A percentile compares a stretch with the other conserved stretches of the same genome.
These are phyloP conservation scores for Lotus japonicus DNA, from an alignment of 306 rosid species.

Conservation along the genomic window DNA sequence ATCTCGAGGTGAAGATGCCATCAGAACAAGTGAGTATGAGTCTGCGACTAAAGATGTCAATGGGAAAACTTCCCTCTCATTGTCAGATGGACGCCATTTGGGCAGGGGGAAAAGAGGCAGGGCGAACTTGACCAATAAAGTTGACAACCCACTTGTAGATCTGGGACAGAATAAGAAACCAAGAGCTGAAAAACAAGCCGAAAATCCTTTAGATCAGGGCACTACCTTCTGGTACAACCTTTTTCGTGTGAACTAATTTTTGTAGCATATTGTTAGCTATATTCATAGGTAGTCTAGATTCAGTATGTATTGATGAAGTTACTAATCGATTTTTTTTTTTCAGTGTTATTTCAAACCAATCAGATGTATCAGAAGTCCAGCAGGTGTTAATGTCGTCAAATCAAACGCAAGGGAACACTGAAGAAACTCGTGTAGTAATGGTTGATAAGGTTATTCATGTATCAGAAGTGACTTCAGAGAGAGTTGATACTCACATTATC, in stretches of 20 bases:
- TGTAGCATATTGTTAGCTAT: neutral
- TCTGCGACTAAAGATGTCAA: constrained; percentile 36
- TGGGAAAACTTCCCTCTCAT: constrained; percentile 26
- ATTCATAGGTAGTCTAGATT: neutral
- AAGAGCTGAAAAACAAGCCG: constrained; percentile 41
- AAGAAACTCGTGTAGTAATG: constrained; percentile 43
- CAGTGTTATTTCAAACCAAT: constrained; percentile 47
- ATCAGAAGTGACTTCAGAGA: constrained; percentile 54
- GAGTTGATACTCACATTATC: constrained; percentile 23
- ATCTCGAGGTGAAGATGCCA: constrained; percentile 26
- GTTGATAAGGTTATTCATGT: constrained; percentile 61
- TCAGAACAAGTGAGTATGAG: constrained; percentile 26
- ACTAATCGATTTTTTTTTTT: constrained; percentile 18
- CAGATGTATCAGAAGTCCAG: constrained; percentile 27
- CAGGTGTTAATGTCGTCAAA: constrained; percentile 32
- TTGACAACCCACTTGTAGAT: constrained; percentile 33
- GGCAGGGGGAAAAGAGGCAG: constrained; percentile 66
- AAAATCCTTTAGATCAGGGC: constrained; percentile 25
- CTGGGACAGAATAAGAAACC: constrained; percentile 47
- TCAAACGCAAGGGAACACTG: constrained; percentile 36
- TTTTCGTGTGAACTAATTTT: neutral
- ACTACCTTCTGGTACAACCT: constrained; percentile 39
- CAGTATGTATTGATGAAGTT: neutral
- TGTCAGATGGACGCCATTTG: constrained; percentile 26
- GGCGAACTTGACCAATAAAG: constrained; percentile 23